These are phyloP conservation scores for Gentiana dahurica DNA, from an alignment of 257 asterid genomes.

Conservation along the genomic window DNA sequence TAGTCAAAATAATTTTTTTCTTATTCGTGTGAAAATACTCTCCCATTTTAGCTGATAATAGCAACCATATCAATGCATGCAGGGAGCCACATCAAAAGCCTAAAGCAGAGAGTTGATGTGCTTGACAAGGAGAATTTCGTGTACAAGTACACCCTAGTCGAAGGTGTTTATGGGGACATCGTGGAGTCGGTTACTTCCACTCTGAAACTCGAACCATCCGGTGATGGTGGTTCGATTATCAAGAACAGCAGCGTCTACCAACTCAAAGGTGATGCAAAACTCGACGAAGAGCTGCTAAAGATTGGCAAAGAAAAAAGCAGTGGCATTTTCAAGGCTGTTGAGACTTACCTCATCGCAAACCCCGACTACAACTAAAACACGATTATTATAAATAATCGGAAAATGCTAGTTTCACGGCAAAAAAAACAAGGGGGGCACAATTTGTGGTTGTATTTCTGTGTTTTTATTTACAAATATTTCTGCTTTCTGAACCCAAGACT, in stretches of 20 bases:
- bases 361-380: constrained; percentile 10
- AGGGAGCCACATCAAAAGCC: constrained; percentile 20
- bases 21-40: neutral
- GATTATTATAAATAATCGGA: neutral
- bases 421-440: no score
- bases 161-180: constrained; percentile 16
- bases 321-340: constrained; percentile 25
- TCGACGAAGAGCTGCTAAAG: constrained; percentile 26
- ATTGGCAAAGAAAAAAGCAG: constrained; percentile 16
- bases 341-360: constrained; percentile 19
- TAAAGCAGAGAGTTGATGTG: constrained; percentile 25
- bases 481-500: no score
- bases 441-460: no score
- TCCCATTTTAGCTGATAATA: no score
- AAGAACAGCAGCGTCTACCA: constrained; percentile 17
- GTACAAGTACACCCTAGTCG: constrained; percentile 20
- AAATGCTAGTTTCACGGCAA: no score
- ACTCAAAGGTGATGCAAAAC: constrained; percentile 22
- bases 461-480: no score
- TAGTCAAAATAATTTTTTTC: no score
- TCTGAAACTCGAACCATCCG: constrained; percentile 17
- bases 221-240: constrained; percentile 24
- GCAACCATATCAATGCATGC: neutral
- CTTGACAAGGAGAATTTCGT: constrained; percentile 19
- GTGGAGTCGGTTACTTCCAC: constrained; percentile 23